These are phyloP conservation scores for Polygonum aviculare DNA, from an alignment of 148 eudicot species.

Conservation along the genomic window DNA sequence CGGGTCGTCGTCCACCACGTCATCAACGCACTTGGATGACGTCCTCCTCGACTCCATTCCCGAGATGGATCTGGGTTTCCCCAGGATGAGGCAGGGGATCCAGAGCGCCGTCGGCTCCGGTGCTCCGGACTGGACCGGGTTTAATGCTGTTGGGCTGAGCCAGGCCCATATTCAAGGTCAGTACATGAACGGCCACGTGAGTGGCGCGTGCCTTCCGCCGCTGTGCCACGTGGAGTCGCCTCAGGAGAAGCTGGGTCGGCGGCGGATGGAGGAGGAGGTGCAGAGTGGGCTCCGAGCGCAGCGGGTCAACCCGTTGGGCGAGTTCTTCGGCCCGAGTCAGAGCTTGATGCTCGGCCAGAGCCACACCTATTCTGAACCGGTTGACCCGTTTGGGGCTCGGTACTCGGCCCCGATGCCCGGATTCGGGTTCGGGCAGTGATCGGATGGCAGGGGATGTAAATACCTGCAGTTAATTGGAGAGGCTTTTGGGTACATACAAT, in stretches of 20 bases:
- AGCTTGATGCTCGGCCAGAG: too few relatives aligned
- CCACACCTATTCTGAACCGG: neutral
- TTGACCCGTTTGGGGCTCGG: slow-evolving; percentile 30
- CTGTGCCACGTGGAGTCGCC: slow-evolving; percentile 27
- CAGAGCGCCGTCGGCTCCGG: slow-evolving; percentile 38
- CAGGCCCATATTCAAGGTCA: slow-evolving; percentile 12
- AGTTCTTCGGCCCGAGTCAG: slow-evolving; percentile 1
- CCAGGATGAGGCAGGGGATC: slow-evolving; percentile 27
- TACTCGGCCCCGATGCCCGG: slow-evolving; percentile 23
- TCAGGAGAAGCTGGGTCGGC: neutral
- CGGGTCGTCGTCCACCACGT: slow-evolving; percentile 13
- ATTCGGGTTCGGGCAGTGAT: slow-evolving; percentile 23
- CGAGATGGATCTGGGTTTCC: slow-evolving; percentile 26
- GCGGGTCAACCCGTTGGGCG: slow-evolving; percentile 15
- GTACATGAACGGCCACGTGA: slow-evolving; percentile 10
- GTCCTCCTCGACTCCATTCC: slow-evolving; percentile 51
- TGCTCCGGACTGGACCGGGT: slow-evolving; percentile 49
- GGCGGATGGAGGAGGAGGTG: slow-evolving; percentile 37
- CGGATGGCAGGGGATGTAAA: slow-evolving; percentile 18
- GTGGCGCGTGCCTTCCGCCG: slow-evolving; percentile 30
- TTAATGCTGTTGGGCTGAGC: slow-evolving; percentile 18
- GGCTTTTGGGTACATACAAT: slow-evolving; percentile 10
- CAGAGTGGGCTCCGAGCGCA: slow-evolving; percentile 41
- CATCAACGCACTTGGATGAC: slow-evolving; percentile 57
- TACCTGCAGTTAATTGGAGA: slow-evolving; percentile 17